Evolutionary conservation across 495 filamentous ascomycete genomes (phyloP).

Genomic region (Copromyces sp.): DNA sequence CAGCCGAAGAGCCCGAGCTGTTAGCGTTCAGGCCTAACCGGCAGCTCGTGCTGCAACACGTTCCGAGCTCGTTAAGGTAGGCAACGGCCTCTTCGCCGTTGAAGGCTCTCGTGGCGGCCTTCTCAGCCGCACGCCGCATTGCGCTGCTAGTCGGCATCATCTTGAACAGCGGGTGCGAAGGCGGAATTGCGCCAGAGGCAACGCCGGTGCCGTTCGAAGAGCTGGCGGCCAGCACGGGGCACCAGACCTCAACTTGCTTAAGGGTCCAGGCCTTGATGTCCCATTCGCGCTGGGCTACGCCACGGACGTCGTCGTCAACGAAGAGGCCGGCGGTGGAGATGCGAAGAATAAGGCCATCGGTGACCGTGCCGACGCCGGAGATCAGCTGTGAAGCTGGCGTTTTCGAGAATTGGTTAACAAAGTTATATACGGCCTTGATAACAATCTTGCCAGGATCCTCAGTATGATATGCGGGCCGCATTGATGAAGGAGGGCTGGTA

Average conservation of each 20-base stretch:
- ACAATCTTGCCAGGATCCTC: constrained; percentile 92
- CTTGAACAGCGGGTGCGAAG: constrained; percentile 31
- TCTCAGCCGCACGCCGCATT: constrained; percentile 31
- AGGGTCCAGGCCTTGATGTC: constrained; percentile 97
- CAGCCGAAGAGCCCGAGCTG: constrained; percentile 8
- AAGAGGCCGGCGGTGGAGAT: constrained; percentile 89
- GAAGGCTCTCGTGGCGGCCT: constrained; percentile 35
- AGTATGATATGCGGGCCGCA: constrained; percentile 64
- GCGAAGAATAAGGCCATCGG: constrained; percentile 74
- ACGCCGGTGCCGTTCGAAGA: constrained; percentile 12
- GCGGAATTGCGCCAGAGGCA: constrained; percentile 19
- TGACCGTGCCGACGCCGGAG: constrained; percentile 62
- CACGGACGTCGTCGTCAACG: constrained; percentile 87
- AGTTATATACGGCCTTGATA: constrained; percentile 81
- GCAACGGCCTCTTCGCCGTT: constrained; percentile 53
- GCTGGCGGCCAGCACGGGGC: constrained; percentile 40
- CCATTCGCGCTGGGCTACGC: constrained; percentile 87
- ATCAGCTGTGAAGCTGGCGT: constrained; percentile 75
- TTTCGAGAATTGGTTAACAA: constrained; percentile 72
- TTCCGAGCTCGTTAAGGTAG: constrained; percentile 46
- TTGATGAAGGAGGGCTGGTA: constrained; percentile 73
- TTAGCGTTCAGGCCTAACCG: constrained; percentile 25
- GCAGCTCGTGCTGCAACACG: constrained; percentile 53
- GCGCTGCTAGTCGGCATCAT: constrained; percentile 18
- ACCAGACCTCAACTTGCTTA: constrained; percentile 86